Evolutionary conservation across 176 grass and related monocot genomes (phyloP).

Genomic region (Oryza glumipatula): DNA sequence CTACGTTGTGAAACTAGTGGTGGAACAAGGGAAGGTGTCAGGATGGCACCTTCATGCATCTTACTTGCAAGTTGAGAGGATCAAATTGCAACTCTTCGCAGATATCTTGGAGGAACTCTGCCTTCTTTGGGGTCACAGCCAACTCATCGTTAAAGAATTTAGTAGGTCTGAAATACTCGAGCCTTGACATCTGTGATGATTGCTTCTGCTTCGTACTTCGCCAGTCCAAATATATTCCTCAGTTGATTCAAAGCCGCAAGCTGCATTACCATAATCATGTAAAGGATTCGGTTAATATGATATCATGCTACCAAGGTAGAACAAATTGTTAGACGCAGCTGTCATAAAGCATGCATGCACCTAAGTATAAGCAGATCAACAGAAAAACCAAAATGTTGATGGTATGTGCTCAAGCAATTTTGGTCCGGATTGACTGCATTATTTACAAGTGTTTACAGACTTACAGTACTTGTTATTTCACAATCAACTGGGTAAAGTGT

Average conservation of each 20-base stretch:
- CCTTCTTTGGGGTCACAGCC: constrained; percentile 82
- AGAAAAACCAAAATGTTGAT: not conserved
- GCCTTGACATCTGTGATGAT: constrained; percentile 80
- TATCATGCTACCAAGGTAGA: constrained; percentile 17
- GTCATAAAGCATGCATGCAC: constrained; percentile 15
- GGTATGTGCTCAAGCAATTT: constrained; percentile 11
- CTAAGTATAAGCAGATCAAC: not conserved
- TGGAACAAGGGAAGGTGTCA: constrained; percentile 16
- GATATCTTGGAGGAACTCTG: constrained; percentile 85
- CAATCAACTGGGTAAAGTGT: constrained; percentile 19
- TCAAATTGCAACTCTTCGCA: constrained; percentile 89
- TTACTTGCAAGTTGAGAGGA: constrained; percentile 59
- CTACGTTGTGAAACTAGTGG: constrained; percentile 27
- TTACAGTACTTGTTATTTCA: constrained; percentile 9
- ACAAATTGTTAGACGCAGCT: constrained; percentile 16
- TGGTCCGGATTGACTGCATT: not conserved
- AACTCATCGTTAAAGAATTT: constrained; percentile 76
- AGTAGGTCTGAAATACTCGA: constrained; percentile 57
- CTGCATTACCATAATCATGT: constrained; percentile 60
- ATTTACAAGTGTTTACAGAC: constrained; percentile 4
- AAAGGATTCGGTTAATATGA: constrained; percentile 40
- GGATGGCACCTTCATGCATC: constrained; percentile 88
- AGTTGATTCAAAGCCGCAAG: constrained; percentile 68
- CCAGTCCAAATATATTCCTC: constrained; percentile 95
- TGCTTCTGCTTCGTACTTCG: constrained; percentile 78